Evolutionary conservation across 768 basidiomycete species (phyloP).

Genomic region (Mycena rosella): DNA sequence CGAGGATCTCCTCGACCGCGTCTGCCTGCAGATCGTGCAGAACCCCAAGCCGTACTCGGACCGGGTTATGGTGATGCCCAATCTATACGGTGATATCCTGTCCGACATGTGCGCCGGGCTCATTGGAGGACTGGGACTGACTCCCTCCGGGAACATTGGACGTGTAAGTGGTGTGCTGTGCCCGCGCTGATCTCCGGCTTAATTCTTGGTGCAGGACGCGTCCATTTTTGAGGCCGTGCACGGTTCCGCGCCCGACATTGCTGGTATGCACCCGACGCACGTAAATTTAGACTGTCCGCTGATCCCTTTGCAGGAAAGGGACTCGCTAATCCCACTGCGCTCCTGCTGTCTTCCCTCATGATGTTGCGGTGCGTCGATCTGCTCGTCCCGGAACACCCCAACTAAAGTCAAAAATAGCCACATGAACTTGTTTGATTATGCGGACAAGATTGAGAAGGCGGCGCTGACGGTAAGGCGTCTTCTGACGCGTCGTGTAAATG

Average conservation of each 20-base stretch:
- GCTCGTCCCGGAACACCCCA: conserved; percentile 32
- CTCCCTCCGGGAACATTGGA: conserved; percentile 98
- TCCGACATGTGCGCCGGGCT: conserved; percentile 99
- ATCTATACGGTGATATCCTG: conserved; percentile 95
- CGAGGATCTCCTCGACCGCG: conserved; percentile 97
- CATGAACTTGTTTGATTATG: conserved; percentile 90
- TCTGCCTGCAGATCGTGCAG: conserved; percentile 92
- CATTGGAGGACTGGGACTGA: conserved; percentile 97
- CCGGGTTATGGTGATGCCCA: conserved; percentile 99
- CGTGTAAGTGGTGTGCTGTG: conserved; percentile 63
- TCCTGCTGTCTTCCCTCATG: conserved; percentile 95
- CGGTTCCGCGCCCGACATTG: conserved; percentile 99
- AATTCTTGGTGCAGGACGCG: conserved; percentile 74
- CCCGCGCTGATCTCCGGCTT: conserved; percentile 17
- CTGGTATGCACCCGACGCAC: conserved; percentile 63
- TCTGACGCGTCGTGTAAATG: conserved; percentile 18
- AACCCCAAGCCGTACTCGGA: conserved; percentile 95
- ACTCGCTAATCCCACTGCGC: conserved; percentile 98
- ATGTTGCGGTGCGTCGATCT: conserved; percentile 84
- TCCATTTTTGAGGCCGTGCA: conserved; percentile 99
- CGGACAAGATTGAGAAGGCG: conserved; percentile 92
- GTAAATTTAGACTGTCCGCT: conserved; percentile 20
- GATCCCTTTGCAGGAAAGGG: conserved; percentile 72
- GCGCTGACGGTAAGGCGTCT: conserved; percentile 79
- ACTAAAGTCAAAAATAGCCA: conserved; percentile 65